Conservation (phyloP, 2,329 filamentous ascomycete genomes). For the Talaromyces sp. region DNA sequence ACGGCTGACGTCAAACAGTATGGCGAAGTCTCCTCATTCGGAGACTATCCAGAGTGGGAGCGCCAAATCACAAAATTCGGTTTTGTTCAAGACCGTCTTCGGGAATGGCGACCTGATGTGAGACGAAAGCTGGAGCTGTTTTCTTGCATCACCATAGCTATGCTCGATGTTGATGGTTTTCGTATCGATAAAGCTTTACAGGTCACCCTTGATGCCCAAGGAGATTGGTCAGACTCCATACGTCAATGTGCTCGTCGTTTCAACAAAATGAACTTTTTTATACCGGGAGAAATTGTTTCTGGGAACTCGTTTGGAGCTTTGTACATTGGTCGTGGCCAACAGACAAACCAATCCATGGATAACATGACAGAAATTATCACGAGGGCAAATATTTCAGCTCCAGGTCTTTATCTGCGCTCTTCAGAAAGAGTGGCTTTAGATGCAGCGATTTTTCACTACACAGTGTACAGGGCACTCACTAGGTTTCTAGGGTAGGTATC, state of each 20-base stretch:
- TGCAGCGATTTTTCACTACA: conserved; percentile 56
- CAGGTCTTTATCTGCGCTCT: conserved; percentile 47
- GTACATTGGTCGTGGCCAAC: conserved; percentile 55
- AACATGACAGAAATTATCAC: conserved; percentile 45
- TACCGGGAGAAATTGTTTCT: conserved; percentile 57
- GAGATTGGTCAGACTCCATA: conserved; percentile 50
- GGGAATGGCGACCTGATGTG: conserved; percentile 56
- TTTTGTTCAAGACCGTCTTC: conserved; percentile 59
- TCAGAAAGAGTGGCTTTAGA: conserved; percentile 50
- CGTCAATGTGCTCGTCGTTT: conserved; percentile 51
- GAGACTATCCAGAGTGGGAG: conserved; percentile 56
- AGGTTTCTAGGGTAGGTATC: conserved; percentile 47
- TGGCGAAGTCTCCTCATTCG: conserved; percentile 57
- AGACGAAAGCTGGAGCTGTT: conserved; percentile 54
- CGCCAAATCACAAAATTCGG: conserved; percentile 60
- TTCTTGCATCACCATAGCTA: conserved; percentile 56
- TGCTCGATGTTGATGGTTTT: conserved; percentile 59
- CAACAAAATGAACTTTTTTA: conserved; percentile 58
- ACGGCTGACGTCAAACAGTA: conserved; percentile 36
- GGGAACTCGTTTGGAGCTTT: conserved; percentile 55
- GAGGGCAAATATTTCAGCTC: conserved; percentile 37
- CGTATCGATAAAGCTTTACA: conserved; percentile 61
- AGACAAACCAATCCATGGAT: conserved; percentile 45
- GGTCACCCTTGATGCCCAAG: conserved; percentile 55
- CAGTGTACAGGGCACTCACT: conserved; percentile 53